Percentiles rank a stretch among this genome's conserved stretches.
These are phyloP conservation scores for Hanseniaspora osmophila DNA, from an alignment of 805 yeast genomes.

Conservation along the genomic window DNA sequence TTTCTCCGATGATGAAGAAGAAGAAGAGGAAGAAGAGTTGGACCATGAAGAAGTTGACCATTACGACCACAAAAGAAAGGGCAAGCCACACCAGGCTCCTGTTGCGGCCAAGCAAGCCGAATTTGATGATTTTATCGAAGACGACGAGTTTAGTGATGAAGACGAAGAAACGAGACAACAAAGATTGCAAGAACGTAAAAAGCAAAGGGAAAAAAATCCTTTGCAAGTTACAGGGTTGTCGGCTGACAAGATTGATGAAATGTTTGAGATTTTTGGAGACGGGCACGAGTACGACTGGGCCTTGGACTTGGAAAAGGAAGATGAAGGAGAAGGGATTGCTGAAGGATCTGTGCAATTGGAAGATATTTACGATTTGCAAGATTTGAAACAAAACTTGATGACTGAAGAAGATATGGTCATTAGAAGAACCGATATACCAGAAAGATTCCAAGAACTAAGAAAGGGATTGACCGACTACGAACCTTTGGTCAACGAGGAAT, in stretches of 20 bases:
- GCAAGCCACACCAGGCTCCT: slow-evolving; percentile 13
- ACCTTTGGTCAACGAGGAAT: slow-evolving; percentile 47
- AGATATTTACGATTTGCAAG: slow-evolving; percentile 90
- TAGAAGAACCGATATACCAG: slow-evolving; percentile 80
- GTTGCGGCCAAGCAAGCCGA: slow-evolving; percentile 45
- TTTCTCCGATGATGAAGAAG: slow-evolving; percentile 29
- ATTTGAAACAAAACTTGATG: slow-evolving; percentile 76
- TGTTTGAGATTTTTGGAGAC: slow-evolving; percentile 91
- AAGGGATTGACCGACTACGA: slow-evolving; percentile 43
- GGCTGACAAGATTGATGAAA: slow-evolving; percentile 81
- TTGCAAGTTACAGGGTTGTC: slow-evolving; percentile 52
- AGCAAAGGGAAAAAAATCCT: slow-evolving; percentile 37
- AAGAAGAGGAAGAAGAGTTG: slow-evolving; percentile 14
- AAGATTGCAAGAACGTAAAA: slow-evolving; percentile 24
- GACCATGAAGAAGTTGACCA: slow-evolving; percentile 9
- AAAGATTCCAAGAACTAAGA: slow-evolving; percentile 73
- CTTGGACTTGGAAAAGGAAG: slow-evolving; percentile 71
- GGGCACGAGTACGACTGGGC: slow-evolving; percentile 99
- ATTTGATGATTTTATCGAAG: slow-evolving; percentile 93
- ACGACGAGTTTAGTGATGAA: slow-evolving; percentile 88
- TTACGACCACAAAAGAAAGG: slow-evolving; percentile 10
- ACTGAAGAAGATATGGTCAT: slow-evolving; percentile 86
- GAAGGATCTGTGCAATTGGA: slow-evolving; percentile 41
- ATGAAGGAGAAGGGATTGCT: slow-evolving; percentile 36
- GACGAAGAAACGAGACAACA: slow-evolving; percentile 42